Evolutionary conservation across 306 rosid genomes (phyloP), one percentile per base, ranked within the genome.

Genomic region (cucumber (Cucumis sativus)): DNA sequence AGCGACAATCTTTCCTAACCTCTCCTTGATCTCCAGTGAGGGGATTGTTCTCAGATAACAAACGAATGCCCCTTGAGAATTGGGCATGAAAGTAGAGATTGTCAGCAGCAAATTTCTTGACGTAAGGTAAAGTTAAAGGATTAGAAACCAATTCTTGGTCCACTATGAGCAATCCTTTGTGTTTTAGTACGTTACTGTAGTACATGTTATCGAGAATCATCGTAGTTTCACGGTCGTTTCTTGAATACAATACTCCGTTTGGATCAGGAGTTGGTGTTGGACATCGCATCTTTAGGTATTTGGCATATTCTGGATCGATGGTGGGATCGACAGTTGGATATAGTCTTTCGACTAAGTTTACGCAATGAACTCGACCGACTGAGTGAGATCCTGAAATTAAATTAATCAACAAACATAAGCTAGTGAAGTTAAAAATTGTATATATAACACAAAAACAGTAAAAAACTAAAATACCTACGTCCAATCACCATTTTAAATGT

Each of bases 331-430:
- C 85, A 0, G 85, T 85, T 0, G 99, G 98, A 82, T 96, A 92
- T 4, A 92, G 82, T 37, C 98, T 86, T 0, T 88, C 84, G 0
- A 89, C 98, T 0, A 92, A 35, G 45, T 91, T 91, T 52, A 45
- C 63, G 66, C 97, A 96, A 47, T 92, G 99, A 25, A 86, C 88
- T 77, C 97, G 87, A 12, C 99, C 98, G 3, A 91, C 96, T 0
- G 99, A 96, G 76, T 92, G 98, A 41, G 86, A 92, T 51, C 99
- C 99, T 89, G 75, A 23, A 49, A 49, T 52, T 18, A 10, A 18
- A 13, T 12, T 15, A 1, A 41, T 41, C 37, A 33, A 33, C 37
- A 33, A 33, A 33, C 37, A 43, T 43, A 10, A 10, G 13, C 2
- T 41, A 12, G 3, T 8, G 10, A 1, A 41, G 47, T 41, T 28